These are phyloP conservation scores for Perkinsela sp. DNA, from an alignment of 208 protist species.

Conservation along the genomic window DNA sequence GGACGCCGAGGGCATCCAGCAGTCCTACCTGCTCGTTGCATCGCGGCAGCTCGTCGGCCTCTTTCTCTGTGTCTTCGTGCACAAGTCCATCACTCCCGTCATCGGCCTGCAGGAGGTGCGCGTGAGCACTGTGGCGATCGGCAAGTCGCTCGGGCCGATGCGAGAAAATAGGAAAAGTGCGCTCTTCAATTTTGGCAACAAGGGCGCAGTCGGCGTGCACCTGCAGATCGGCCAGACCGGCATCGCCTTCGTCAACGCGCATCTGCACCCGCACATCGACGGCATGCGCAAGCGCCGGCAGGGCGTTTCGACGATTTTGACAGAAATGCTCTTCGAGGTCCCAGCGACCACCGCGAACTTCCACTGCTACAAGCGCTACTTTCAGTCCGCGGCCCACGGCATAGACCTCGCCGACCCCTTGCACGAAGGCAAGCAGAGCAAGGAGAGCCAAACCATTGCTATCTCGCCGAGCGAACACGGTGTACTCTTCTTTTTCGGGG, in stretches of 20 bases:
- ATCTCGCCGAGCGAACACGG: not conserved
- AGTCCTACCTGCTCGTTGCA: not conserved
- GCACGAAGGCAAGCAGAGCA: not conserved
- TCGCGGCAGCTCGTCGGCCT: constrained; percentile 4
- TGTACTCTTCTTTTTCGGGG: not conserved
- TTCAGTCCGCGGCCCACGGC: not conserved
- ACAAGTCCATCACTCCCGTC: not conserved
- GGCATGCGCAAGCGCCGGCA: not conserved
- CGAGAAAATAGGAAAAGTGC: not conserved
- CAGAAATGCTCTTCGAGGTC: not conserved
- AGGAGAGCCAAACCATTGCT: not conserved
- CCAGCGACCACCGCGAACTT: not conserved
- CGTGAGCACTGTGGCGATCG: constrained; percentile 2
- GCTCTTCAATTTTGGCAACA: constrained; percentile 4
- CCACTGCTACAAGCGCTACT: not conserved
- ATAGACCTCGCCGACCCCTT: not conserved
- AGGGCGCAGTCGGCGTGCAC: constrained; percentile 4
- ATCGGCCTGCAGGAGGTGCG: not conserved
- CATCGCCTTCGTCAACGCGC: constrained; percentile 3
- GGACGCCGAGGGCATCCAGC: not conserved
- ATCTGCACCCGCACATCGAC: not conserved
- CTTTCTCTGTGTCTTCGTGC: constrained; percentile 2
- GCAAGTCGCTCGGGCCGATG: constrained; percentile 1
- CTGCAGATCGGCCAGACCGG: not conserved
- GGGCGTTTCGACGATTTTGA: not conserved